Base-by-base conservation (phyloP, 73 alveolate genomes). In the Paramecium biaurelia region DNA sequence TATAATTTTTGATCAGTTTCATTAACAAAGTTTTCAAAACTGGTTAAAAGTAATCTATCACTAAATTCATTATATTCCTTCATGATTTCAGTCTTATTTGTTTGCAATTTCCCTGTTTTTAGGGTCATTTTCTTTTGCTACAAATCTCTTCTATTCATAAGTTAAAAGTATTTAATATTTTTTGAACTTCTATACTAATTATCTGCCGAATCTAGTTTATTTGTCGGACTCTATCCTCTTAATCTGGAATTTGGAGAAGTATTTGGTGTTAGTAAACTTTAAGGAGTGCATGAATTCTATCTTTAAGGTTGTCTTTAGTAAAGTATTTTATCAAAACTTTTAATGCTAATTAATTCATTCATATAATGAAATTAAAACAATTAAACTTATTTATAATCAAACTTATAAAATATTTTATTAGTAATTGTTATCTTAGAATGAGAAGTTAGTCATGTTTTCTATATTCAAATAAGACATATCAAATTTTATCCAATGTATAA, bases 21-120 rank as follows among this genome's bases (percentile, higher is more conserved):
- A 32, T 63, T 63, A 63, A 63, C 84, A 63, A 63, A 63, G 6
- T 63, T 63, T 24, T 63, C 84, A 63, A 63, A 63, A 32, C 84
- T 63, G 2, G 21, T 63, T 12, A 63, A 26, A 15, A 63, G 84
- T 26, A 63, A 30, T 63, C 84, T 63, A 8, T 63, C 84, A 32
- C 84, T 63, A 11, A 63, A 63, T 30, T 10, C 49, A 30, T 63
- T 32, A 6, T 63, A 49, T 30, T 26, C 41, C 0, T 32, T 30
- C 1, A 63, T 10, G 2, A 32, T 26, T 9, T 63, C 84, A 63
- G 49, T 63, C 10, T 24, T 63, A 63, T 63, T 63, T 1, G 23
- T 26, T 11, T 26, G 2, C 12, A 26, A 15, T 14, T 14, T 63
- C 1, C 53, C 30, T 63, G 84, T 63, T 32, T 26, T 9, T 2